A percentile compares a stretch with the other conserved stretches of the same genome.
Conservation (phyloP, 805 yeast genomes). For the Wickerhamiella musiphila region DNA sequence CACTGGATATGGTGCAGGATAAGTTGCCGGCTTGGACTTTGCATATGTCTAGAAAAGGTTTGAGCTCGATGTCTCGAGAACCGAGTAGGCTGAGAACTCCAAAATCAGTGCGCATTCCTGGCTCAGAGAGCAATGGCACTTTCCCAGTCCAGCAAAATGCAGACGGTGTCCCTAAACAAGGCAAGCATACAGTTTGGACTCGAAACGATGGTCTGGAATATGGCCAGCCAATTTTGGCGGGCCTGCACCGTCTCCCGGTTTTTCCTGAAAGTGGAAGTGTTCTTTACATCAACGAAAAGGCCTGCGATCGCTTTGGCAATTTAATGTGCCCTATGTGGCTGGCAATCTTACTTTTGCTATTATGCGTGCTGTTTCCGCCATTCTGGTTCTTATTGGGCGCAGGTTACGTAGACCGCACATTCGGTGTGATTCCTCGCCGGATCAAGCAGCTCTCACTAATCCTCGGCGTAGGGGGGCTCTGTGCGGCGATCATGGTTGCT, state of each 20-base stretch:
- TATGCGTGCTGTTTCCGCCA: conserved; percentile 22
- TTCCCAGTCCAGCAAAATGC: background rate
- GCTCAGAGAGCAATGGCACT: conserved; percentile 1
- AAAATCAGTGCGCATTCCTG: conserved; percentile 1
- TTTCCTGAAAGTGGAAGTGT: conserved; percentile 6
- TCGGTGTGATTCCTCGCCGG: conserved; percentile 20
- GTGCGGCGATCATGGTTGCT: conserved; percentile 31
- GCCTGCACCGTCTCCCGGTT: conserved; percentile 11
- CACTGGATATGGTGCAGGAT: too few species aligned
- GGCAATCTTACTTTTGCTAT: conserved; percentile 14
- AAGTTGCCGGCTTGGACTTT: too few species aligned
- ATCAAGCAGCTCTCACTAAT: conserved; percentile 19
- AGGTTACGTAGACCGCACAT: conserved; percentile 21
- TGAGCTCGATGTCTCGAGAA: too few species aligned
- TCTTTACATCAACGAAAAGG: conserved; percentile 2
- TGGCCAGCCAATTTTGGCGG: conserved; percentile 8
- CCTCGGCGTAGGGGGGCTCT: conserved; percentile 20
- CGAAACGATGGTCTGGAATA: conserved; percentile 2
- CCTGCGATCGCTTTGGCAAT: conserved; percentile 15
- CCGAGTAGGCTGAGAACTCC: conserved; percentile 3
- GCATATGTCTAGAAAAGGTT: too few species aligned
- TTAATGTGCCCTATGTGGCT: conserved; percentile 3
- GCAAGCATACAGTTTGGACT: background rate
- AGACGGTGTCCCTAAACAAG: background rate
- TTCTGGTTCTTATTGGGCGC: conserved; percentile 23